Conservation (phyloP, 2,329 filamentous ascomycete species). For the Aspergillus neotritici region DNA sequence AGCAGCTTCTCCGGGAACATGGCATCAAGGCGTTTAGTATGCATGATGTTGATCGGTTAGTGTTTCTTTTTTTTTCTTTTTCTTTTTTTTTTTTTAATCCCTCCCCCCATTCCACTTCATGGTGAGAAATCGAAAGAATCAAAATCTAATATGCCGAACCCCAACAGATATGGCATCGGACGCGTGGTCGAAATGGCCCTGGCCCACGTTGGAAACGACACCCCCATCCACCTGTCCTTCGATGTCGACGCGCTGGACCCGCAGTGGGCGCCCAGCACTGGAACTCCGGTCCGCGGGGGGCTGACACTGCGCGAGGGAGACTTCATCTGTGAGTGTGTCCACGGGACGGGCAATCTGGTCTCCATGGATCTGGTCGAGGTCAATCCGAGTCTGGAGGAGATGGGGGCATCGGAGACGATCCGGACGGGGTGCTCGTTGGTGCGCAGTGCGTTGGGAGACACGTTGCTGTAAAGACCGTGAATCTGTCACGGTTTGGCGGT, state of each 20-base stretch:
- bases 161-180: slow-evolving; percentile 77
- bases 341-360: slow-evolving; percentile 70
- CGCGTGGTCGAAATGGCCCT: slow-evolving; percentile 98
- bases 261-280: slow-evolving; percentile 92
- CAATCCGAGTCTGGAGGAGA: slow-evolving; percentile 64
- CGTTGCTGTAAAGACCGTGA: slow-evolving; percentile 61
- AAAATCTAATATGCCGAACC: neutral
- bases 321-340: slow-evolving; percentile 86
- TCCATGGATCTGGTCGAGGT: slow-evolving; percentile 80
- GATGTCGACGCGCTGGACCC: slow-evolving; percentile 96
- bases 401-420: slow-evolving; percentile 77
- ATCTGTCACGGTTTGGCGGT: too few species aligned
- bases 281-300: slow-evolving; percentile 88
- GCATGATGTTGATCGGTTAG: slow-evolving; percentile 90
- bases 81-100: neutral
- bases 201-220: slow-evolving; percentile 87
- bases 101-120: too few species aligned
- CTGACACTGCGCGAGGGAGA: slow-evolving; percentile 92
- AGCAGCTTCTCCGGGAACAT: slow-evolving; percentile 80
- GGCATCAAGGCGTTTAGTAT: slow-evolving; percentile 96
- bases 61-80: slow-evolving; percentile 5
- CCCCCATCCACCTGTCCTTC: slow-evolving; percentile 93
- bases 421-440: slow-evolving; percentile 86
- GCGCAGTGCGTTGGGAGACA: slow-evolving; percentile 86
- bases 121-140: neutral